Evolutionary conservation across 768 basidiomycete genomes (phyloP), one percentile per base, ranked within the genome.

Genomic region (Hygrophoropsis aurantiaca): DNA sequence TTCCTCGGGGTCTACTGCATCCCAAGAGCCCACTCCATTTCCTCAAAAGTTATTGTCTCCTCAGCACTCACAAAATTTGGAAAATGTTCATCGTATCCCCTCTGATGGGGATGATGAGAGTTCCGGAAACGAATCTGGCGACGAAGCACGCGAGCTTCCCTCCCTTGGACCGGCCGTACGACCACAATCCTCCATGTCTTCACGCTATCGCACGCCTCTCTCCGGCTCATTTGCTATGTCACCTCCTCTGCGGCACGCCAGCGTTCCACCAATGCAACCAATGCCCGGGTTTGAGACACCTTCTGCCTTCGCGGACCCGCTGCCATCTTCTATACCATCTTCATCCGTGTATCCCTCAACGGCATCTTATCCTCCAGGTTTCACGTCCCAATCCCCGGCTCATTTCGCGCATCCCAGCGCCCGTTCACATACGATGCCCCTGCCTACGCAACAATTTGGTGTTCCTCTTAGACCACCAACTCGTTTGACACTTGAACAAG

Each of bases 201-300:
- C 87, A 2, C 79, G 83, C 39, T 91, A 92, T 60, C 87, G 84
- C 44, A 91, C 90, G 24, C 90, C 90, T 6, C 73, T 84, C 59
- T 75, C 79, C 11, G 77, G 80, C 32, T 84, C 86, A 13, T 64
- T 80, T 10, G 72, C 79, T 15, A 70, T 82, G 58, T 80, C 84
- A 4, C 74, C 81, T 5, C 76, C 77, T 34, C 50, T 68, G 15
- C 70, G 67, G 2, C 72, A 71, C 19, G 47, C 40, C 25, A 63
- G 66, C 38, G 64, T 87, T 15, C 87, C 87, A 5, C 67, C 75
- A 11, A 74, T 72, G n/a, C 90, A 92, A 60, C 90, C 89, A 3
- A 73, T 80, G 42, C 87, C 88, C 7, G 70, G 69, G 16, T 88
- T 81, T 53, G 80, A 86, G 60, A 86, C 84, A 1, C 77, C 80